Base-by-base conservation (phyloP, 768 basidiomycete genomes). In the Tylopilus rubrobrunneus region DNA sequence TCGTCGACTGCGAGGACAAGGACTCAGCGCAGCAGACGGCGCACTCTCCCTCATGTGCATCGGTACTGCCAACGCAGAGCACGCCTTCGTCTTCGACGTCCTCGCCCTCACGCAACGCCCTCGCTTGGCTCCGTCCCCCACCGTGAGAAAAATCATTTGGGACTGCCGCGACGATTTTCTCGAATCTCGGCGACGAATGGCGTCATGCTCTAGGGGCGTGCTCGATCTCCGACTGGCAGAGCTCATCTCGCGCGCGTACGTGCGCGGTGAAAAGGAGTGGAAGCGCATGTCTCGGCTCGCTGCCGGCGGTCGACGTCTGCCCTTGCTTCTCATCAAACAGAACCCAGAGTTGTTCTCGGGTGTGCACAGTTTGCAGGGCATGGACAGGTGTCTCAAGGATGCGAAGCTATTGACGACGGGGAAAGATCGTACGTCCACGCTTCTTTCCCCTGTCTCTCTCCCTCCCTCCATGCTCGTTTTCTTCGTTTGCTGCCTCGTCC, bases 201-300 rank as follows among this genome's bases (percentile, higher is more conserved):
- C 2, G 60, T 73, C 23, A 27, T 45, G 0, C 56, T 77, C 23
- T 56, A 61, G 10, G 65, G 67, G n/a, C 14, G 67, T 77, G 10
- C 53, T 77, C 11, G 76, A 77, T 54, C 65, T 77, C 28, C 75
- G 76, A 52, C 62, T 77, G 11, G 76, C 67, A 2, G 76, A 76
- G 53, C 66, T 75, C 49, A 49, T 57, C 31, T 70, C 69, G 0
- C 68, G 73, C 23, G 7, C 41, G 9, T 42, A 56, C 11, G 44
- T 68, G 19, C 58, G 62, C 4, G 67, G 63, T 3, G 68, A 71
- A 41, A 52, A 50, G 46, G 65, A 73, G 12, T 56, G 59, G 47
- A 59, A 62, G 23, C 65, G 73, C 1, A 29, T 69, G 10, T 31
- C 55, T 0, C 67, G 73, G 5, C 58, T 74, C 1, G 61, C 66